These are phyloP conservation scores for Candida patagonica DNA, from an alignment of 805 yeast species.

Conservation along the genomic window DNA sequence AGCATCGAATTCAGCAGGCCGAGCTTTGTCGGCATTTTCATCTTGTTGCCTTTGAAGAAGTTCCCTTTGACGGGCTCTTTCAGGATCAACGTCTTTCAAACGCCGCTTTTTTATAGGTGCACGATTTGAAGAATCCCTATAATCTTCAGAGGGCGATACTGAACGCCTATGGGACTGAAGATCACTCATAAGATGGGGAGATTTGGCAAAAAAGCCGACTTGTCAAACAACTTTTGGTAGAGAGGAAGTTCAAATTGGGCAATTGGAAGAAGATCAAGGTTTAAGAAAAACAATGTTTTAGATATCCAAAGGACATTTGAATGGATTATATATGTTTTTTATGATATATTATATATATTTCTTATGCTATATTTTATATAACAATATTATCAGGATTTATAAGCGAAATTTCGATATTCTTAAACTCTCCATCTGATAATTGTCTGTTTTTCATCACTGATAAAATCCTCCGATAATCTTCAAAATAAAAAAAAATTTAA, in stretches of 20 bases:
- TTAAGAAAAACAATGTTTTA: no score
- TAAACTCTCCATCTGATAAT: no score
- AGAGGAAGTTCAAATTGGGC: neutral
- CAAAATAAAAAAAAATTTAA: neutral
- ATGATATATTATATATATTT: no score
- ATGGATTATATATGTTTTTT: no score
- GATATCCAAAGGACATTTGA: no score
- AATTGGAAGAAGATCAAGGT: no score
- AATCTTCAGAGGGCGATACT: neutral
- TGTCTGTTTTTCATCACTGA: no score
- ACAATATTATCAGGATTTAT: no score
- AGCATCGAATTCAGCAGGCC: slow-evolving; percentile 15
- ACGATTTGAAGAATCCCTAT: neutral
- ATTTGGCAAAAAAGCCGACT: neutral
- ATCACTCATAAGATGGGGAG: no score
- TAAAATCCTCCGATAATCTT: neutral
- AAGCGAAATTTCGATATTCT: no score
- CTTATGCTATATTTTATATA: no score
- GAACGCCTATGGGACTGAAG: neutral
- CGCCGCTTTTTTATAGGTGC: neutral
- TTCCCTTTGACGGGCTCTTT: neutral
- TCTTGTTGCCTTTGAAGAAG: slow-evolving; percentile 1
- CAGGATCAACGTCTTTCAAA: slow-evolving; percentile 2
- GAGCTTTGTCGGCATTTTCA: neutral
- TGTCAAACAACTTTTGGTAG: neutral